A percentile compares a stretch with the other conserved stretches of the same genome.
These are phyloP conservation scores for Pichia insulana DNA, from an alignment of 805 yeast genomes.

Conservation along the genomic window DNA sequence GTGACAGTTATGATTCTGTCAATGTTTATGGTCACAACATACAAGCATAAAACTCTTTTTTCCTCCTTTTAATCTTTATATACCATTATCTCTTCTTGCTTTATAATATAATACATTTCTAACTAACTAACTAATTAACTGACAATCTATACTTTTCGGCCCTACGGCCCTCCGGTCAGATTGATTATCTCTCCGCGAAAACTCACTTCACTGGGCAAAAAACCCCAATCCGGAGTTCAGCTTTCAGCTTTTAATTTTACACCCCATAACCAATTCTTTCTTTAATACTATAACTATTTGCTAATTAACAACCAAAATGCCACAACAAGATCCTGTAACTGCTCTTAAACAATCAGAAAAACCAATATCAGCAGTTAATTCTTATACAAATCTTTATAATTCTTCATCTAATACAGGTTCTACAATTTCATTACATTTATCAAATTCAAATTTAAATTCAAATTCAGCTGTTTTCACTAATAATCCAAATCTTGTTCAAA, in stretches of 20 bases:
- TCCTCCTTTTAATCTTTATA: neutral
- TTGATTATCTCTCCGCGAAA: no score
- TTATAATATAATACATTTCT: no score
- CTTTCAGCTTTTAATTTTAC: no score
- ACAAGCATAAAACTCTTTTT: neutral
- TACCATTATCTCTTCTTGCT: neutral
- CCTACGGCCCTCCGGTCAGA: no score
- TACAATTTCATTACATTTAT: neutral
- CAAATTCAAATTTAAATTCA: conserved; percentile 1
- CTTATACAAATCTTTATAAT: conserved; percentile 6
- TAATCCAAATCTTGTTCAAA: conserved; percentile 4
- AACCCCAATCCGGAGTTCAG: no score
- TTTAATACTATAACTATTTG: no score
- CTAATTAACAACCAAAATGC: neutral
- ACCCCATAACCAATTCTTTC: no score
- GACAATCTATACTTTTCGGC: no score
- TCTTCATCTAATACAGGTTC: conserved; percentile 8
- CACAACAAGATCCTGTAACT: conserved; percentile 3
- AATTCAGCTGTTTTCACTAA: conserved; percentile 7
- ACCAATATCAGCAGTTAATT: neutral
- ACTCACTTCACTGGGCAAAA: no score
- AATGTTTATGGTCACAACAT: conserved; percentile 8
- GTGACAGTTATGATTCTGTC: conserved; percentile 6
- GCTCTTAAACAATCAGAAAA: neutral
- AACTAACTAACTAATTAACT: no score